Percentiles rank a stretch among this genome's conserved stretches.
Evolutionary conservation across 495 filamentous ascomycete species (phyloP).

Genomic region (Delitschia confertaspora): DNA sequence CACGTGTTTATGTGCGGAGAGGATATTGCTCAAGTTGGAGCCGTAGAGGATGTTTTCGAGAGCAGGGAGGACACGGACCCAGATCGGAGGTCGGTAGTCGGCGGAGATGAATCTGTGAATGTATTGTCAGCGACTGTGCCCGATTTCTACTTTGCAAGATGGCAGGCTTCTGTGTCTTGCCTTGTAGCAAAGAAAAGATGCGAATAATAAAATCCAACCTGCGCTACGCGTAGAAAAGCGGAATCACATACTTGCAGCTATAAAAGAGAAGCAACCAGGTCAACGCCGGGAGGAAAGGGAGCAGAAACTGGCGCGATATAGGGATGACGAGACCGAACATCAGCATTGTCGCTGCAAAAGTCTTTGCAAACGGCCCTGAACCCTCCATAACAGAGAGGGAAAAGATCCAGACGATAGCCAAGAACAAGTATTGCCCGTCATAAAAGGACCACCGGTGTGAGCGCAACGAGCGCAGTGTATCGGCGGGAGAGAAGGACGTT

Average conservation of each 20-base stretch:
- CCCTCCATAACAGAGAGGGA: conserved; percentile 69
- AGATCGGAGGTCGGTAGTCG: conserved; percentile 81
- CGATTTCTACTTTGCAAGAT: background rate
- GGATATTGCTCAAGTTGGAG: conserved; percentile 88
- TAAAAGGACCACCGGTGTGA: conserved; percentile 73
- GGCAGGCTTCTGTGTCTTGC: no score
- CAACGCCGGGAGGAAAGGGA: conserved; percentile 76
- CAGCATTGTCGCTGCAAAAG: conserved; percentile 53
- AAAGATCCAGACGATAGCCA: conserved; percentile 67
- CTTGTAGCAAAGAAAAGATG: no score
- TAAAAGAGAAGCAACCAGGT: conserved; percentile 85
- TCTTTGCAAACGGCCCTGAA: conserved; percentile 65
- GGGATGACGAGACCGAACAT: conserved; percentile 68
- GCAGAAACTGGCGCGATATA: conserved; percentile 82
- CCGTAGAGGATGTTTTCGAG: conserved; percentile 96
- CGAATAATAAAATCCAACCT: no score
- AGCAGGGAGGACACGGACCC: conserved; percentile 89
- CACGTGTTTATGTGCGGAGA: conserved; percentile 75
- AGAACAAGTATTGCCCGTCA: conserved; percentile 75
- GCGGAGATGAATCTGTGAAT: conserved; percentile 65
- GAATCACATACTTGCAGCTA: conserved; percentile 67
- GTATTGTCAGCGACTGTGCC: conserved; percentile 20
- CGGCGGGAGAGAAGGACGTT: conserved; percentile 67
- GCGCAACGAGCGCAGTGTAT: conserved; percentile 63
- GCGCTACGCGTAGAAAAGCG: conserved; percentile 12